phyloP scores from a whole-genome alignment of 2,329 filamentous ascomycete genomes.

The Trichoderma hamatum region DNA sequence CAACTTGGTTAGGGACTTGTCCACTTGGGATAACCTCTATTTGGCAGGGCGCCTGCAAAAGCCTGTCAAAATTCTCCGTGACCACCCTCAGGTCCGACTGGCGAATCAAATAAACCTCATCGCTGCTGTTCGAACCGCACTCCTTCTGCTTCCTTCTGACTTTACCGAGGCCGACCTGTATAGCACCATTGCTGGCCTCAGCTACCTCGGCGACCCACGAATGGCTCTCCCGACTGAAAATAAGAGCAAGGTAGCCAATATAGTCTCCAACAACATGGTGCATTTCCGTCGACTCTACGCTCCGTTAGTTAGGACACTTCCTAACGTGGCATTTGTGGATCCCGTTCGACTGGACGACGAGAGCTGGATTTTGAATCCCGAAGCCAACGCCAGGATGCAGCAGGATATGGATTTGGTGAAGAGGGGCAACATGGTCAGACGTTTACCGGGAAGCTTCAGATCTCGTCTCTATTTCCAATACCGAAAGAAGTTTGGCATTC shows the following conservation, averaged over 20 bases:
- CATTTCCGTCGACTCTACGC: constrained; percentile 92
- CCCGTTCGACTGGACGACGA: constrained; percentile 46
- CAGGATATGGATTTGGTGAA: constrained; percentile 94
- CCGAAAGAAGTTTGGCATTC: constrained; percentile 86
- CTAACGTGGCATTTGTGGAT: constrained; percentile 79
- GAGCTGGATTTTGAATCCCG: constrained; percentile 46
- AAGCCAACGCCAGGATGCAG: constrained; percentile 67
- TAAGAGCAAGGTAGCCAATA: constrained; percentile 89
- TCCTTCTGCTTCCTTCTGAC: constrained; percentile 78
- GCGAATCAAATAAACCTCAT: constrained; percentile 96
- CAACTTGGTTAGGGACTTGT: constrained; percentile 83
- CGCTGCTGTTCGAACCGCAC: constrained; percentile 84
- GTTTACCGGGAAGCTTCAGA: constrained; percentile 83
- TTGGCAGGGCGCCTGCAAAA: constrained; percentile 96
- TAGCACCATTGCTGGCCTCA: constrained; percentile 86
- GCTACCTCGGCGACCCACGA: constrained; percentile 93
- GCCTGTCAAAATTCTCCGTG: constrained; percentile 94
- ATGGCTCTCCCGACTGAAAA: constrained; percentile 92
- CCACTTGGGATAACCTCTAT: constrained; percentile 91
- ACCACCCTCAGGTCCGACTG: constrained; percentile 87
- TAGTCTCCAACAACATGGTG: constrained; percentile 85
- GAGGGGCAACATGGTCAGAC: constrained; percentile 93
- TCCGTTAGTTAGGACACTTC: constrained; percentile 84
- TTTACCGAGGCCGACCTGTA: constrained; percentile 92
- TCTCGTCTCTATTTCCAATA: constrained; percentile 93